Conservation (phyloP, 331 rosid species). For the Dryas integrifolia region DNA sequence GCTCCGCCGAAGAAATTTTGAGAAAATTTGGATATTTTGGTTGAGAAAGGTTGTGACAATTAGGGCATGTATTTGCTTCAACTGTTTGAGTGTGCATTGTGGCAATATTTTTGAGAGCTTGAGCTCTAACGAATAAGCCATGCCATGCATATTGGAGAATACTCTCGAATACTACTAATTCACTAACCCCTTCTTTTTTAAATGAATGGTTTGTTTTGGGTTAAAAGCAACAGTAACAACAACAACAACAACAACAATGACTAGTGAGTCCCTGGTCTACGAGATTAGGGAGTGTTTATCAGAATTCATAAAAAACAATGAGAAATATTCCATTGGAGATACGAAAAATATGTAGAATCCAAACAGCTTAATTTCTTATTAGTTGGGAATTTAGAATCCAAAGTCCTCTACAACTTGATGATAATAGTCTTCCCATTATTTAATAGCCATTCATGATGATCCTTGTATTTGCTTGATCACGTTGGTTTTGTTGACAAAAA, state of each 20-base stretch:
- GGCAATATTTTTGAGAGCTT: conserved; percentile 17
- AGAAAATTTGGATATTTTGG: conserved; percentile 24
- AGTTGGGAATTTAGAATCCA: not conserved
- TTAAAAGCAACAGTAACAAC: not conserved
- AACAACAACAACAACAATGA: not conserved
- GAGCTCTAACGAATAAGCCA: conserved; percentile 13
- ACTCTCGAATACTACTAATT: not conserved
- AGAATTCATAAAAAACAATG: not conserved
- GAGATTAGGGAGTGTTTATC: not conserved
- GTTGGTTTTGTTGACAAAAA: not conserved
- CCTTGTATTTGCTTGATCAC: conserved; percentile 2
- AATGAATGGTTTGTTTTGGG: too few relatives aligned
- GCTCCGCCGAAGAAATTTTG: conserved; percentile 26
- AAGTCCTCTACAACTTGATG: too few relatives aligned
- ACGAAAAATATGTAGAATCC: not conserved
- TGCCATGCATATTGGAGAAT: conserved; percentile 5
- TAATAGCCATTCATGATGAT: not conserved
- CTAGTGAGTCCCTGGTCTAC: too few relatives aligned
- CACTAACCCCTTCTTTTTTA: not conserved
- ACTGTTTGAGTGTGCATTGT: conserved; percentile 26
- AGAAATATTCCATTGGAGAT: not conserved
- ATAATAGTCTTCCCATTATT: not conserved
- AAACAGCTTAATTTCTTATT: not conserved
- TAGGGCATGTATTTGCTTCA: conserved; percentile 29
- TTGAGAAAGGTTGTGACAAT: conserved; percentile 19